Percentiles rank a stretch among this genome's conserved stretches.
Conservation (phyloP, 208 protist species). For the Leishmania tropica region DNA sequence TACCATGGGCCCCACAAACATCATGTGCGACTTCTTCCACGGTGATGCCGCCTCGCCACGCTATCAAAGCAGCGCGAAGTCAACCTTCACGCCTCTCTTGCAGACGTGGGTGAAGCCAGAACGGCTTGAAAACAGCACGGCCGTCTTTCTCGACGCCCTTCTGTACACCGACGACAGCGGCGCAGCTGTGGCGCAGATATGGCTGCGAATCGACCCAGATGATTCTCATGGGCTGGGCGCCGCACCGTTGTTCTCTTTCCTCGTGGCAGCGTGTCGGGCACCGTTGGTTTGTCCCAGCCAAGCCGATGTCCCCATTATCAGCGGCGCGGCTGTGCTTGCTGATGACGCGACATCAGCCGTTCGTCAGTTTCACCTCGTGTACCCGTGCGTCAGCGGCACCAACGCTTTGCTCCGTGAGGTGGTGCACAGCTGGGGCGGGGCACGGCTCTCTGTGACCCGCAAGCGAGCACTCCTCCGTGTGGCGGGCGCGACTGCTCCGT, state of each 20-base stretch:
- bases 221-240: neutral
- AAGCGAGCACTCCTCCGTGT: slow-evolving; percentile 17
- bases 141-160: neutral
- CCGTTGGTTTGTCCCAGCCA: slow-evolving; percentile 1
- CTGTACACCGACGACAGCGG: neutral
- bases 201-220: slow-evolving; percentile 9
- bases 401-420: slow-evolving; percentile 19
- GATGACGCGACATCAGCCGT: neutral
- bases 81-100: neutral
- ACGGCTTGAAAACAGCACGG: slow-evolving; percentile 5
- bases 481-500: slow-evolving; percentile 3
- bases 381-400: slow-evolving; percentile 3
- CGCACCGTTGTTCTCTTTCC: neutral
- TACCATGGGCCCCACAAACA: neutral
- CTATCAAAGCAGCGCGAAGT: neutral
- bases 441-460: neutral
- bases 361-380: slow-evolving; percentile 10
- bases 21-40: slow-evolving; percentile 16
- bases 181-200: slow-evolving; percentile 6
- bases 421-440: slow-evolving; percentile 10
- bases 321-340: slow-evolving; percentile 3
- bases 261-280: slow-evolving; percentile 12
- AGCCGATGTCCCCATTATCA: neutral
- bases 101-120: slow-evolving; percentile 3
- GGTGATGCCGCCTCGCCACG: neutral